Base-by-base conservation (phyloP, 2,329 filamentous ascomycete genomes). In the Biscogniauxia sp. region DNA sequence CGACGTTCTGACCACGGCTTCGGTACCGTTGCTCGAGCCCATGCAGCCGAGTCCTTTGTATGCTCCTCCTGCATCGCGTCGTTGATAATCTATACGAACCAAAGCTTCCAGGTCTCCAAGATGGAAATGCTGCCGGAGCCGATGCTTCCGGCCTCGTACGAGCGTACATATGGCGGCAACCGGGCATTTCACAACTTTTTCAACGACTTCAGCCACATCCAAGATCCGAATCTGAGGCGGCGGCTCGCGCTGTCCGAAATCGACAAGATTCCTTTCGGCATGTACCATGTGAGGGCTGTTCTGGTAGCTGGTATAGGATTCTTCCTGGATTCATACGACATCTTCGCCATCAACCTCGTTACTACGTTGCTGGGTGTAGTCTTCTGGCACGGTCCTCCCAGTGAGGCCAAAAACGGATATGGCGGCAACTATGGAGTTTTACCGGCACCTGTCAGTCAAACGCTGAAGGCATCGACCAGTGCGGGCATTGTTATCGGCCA, bases 241-340 rank as follows among this genome's bases (percentile, higher is more conserved):
- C 85, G 90, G 59, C 83, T 91, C 60, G 91, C 91, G 23, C 83
- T 94, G 59, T 89, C 89, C 9, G 88, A 93, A 70, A 91, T 93
- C 66, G 90, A 93, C 78, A 90, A 91, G 78, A 87, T 90, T 3
- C 87, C 87, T 0, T 92, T 93, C 70, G 88, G 89, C 67, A 85
- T 89, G 78, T 90, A 91, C 73, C 90, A 93, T 76, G 80, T 93
- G 25, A 85, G 90, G 53, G 88, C 90, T 58, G 82, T 92, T 2
- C 75, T 90, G 6, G 90, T 94, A 2, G 90, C 91, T 25, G 91
- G 91, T 54, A 88, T 92, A 61, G 91, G 91, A 56, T 94, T 95
- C 80, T 92, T 94, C 72, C 88, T 91, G 53, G 91, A 93, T 74
- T 88, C 89, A 13, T 94, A 94, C 77, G 87, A 85, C 67, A 91